Base-by-base conservation (phyloP, 2,329 filamentous ascomycete genomes). In the Penicillium thymicola region DNA sequence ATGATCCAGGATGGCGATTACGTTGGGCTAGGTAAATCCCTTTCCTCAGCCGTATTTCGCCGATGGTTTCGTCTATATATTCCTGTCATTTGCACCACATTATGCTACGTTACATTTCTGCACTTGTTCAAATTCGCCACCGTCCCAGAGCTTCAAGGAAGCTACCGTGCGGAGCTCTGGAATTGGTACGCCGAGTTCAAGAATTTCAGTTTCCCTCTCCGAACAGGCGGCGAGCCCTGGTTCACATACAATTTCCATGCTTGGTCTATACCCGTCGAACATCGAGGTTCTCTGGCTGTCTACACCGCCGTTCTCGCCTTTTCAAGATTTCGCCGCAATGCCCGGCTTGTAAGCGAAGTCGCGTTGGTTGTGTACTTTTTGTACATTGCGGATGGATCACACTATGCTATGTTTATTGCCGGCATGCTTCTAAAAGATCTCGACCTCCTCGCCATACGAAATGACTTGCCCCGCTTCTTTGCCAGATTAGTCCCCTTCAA, bases 121-220 rank as follows among this genome's bases (percentile, higher is more conserved):
- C 83, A 87, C 62, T 59, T 81, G 0, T 78, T 85, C 37, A 78
- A 78, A 6, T 73, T 82, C 54, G 79, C 75, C 70, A 72, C 75
- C 7, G 72, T 76, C 13, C 70, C 70, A 23, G 69, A 73, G 14
- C 69, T 72, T 11, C 70, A 80, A 57, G 60, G 60, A 5, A 81
- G 62, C 32, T 78, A 79, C 63, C 58, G 67, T 8, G 79, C 78
- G 11, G 83, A 86, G 63, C 58, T 84, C 1, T 82, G 79, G 75
- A 76, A 72, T 37, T 78, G 76, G 76, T 78, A 80, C 52, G 67
- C 66, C 58, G 83, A 89, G 67, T 76, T 83, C 67, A 89, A 89
- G 68, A 88, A 88, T 69, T 89, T 86, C 73, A 89, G 81, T 70
- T 89, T 86, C 67, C 68, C 88, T 38, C 89, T 84, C 72, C 81